Conservation (phyloP, 2,329 filamentous ascomycete species). For the Fusarium continuum region DNA sequence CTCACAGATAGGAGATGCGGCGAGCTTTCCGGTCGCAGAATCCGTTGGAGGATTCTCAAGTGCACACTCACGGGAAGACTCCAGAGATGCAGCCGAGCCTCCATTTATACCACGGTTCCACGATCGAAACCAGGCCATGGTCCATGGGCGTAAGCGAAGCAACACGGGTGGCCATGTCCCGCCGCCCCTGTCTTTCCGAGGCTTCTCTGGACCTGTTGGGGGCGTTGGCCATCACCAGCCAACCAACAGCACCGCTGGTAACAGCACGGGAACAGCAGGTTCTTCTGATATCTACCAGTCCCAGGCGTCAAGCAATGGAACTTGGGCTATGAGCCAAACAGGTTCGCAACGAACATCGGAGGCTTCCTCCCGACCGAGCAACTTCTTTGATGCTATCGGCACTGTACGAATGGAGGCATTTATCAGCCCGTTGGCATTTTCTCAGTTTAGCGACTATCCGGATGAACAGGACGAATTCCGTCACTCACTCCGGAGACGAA, state of each 20-base stretch:
- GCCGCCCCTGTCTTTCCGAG: slow-evolving; percentile 78
- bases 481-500: slow-evolving; percentile 59
- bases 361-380: slow-evolving; percentile 61
- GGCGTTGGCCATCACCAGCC: slow-evolving; percentile 56
- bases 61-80: slow-evolving; percentile 58
- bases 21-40: slow-evolving; percentile 52
- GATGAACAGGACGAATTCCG: slow-evolving; percentile 62
- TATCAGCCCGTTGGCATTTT: slow-evolving; percentile 71
- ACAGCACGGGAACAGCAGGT: slow-evolving; percentile 65
- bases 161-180: slow-evolving; percentile 82
- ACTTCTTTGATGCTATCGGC: slow-evolving; percentile 88
- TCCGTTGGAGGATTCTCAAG: slow-evolving; percentile 50
- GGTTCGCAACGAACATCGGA: slow-evolving; percentile 64
- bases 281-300: slow-evolving; percentile 71
- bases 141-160: slow-evolving; percentile 86
- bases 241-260: slow-evolving; percentile 66
- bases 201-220: slow-evolving; percentile 71
- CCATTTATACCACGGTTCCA: slow-evolving; percentile 76
- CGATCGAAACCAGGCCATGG: slow-evolving; percentile 59
- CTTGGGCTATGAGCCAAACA: slow-evolving; percentile 57
- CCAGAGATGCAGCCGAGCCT: slow-evolving; percentile 72
- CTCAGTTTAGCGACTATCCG: slow-evolving; percentile 56
- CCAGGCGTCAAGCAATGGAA: slow-evolving; percentile 56
- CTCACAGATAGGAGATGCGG: slow-evolving; percentile 49
- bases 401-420: slow-evolving; percentile 98